Evolutionary conservation across 805 yeast species (phyloP), one percentile per base, ranked within the genome.

Genomic region (Millerozyma miso): DNA sequence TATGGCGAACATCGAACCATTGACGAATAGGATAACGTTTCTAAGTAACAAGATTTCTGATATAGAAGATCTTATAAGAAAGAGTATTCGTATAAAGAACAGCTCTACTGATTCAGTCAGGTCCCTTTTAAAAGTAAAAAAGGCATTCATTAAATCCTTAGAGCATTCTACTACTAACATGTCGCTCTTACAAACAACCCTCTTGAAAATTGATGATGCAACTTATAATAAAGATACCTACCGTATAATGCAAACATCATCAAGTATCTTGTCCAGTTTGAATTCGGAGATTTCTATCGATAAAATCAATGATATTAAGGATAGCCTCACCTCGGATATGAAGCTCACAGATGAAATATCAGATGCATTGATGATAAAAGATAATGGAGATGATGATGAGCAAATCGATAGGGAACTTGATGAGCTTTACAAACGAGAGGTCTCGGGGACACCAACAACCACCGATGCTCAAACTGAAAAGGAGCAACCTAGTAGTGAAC

Each of bases 181-280:
- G 15, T 39, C 41, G 14, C 62, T 65, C 35, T 48, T 70, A 31
- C 42, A 42, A 1, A 35, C 46, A 13, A 50, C 68, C 2, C 39
- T 67, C 26, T 38, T 48, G 19, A 66, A 65, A 46, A 67, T 70
- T 14, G 59, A 69, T 46, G 69, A 70, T 13, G 66, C 73, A 2
- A 53, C 52, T 20, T 42, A 58, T 14, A 69, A 68, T 44, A 44
- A 50, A 1, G 46, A 49, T 15, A 42, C 66, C 4, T 54, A 52
- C 39, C 47, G 53, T 14, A 59, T 64, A 13, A 50, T 69, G 42
- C 46, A 51, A 15, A 47, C 54, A 4, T 58, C 71, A 13, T 43
- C 63, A 3, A 40, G 43, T 2, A 54, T 57, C 4, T 58, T 70
- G 44, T 45, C 55, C 14, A 46, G 49, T 16, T 48, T 68, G 46